Conservation (phyloP, 306 rosid genomes). For the Begonia masoniana region DNA sequence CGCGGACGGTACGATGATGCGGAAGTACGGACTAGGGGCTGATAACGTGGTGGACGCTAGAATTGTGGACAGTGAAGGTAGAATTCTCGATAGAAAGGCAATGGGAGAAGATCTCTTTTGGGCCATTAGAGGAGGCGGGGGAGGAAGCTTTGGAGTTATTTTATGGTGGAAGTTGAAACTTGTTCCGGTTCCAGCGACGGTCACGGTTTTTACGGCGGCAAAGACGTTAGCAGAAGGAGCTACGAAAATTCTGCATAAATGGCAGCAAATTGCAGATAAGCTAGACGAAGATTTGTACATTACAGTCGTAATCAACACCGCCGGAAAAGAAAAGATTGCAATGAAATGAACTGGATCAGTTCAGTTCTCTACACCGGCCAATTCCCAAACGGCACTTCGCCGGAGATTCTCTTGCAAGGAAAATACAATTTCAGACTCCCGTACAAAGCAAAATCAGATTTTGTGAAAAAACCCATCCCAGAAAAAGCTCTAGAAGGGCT, state of each 20-base stretch:
- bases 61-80: conserved; percentile 35
- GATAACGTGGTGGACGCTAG: conserved; percentile 55
- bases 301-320: conserved; percentile 18
- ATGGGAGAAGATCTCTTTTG: conserved; percentile 81
- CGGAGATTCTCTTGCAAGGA: conserved; percentile 41
- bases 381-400: conserved; percentile 35
- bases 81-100: conserved; percentile 31
- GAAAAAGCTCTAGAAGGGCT: conserved; percentile 41
- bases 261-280: conserved; percentile 51
- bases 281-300: conserved; percentile 48
- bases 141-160: conserved; percentile 61
- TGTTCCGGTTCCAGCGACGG: conserved; percentile 43
- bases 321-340: conserved; percentile 16
- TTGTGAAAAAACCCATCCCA: conserved; percentile 41
- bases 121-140: conserved; percentile 79
- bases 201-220: conserved; percentile 48
- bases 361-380: conserved; percentile 52
- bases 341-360: conserved; percentile 55
- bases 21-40: conserved; percentile 58
- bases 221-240: conserved; percentile 42
- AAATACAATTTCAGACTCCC: conserved; percentile 38
- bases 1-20: conserved; percentile 60
- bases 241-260: conserved; percentile 31
- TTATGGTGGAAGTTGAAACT: conserved; percentile 76
- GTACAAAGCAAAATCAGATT: conserved; percentile 79